Percentiles rank a stretch among this genome's conserved stretches.
Conservation (phyloP, 2,329 filamentous ascomycete genomes). For the Atkinsonella hypoxylon region DNA sequence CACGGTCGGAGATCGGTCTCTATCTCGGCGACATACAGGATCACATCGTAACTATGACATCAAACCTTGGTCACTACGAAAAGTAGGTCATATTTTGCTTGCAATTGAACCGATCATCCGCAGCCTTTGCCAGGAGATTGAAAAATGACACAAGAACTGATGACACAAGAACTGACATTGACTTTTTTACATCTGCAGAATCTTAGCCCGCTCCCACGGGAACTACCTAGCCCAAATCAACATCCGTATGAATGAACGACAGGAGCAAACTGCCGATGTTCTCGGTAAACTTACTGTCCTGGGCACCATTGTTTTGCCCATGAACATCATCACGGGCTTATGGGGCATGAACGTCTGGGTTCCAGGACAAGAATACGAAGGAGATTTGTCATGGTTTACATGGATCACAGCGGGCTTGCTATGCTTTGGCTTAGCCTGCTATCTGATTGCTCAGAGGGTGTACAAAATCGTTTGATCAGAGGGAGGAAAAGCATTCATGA, state of each 20-base stretch:
- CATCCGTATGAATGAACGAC: conserved; percentile 95
- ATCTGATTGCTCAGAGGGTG: conserved; percentile 69
- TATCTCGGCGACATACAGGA: conserved; percentile 98
- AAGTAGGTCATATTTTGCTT: conserved; percentile 46
- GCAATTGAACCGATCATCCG: neutral
- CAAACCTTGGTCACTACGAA: conserved; percentile 90
- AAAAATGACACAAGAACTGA: no score
- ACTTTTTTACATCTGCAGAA: conserved; percentile 28
- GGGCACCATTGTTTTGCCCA: conserved; percentile 91
- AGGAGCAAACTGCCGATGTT: conserved; percentile 90
- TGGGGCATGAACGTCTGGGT: conserved; percentile 99
- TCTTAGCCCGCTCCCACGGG: conserved; percentile 79
- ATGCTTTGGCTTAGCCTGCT: conserved; percentile 69
- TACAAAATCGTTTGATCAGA: conserved; percentile 58
- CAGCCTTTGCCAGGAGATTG: no score
- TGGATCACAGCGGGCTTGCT: conserved; percentile 64
- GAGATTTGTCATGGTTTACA: conserved; percentile 63
- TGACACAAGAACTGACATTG: neutral
- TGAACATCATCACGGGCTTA: conserved; percentile 97
- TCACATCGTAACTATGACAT: conserved; percentile 98
- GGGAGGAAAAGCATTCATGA: no score
- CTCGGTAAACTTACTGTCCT: conserved; percentile 90
- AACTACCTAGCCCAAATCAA: conserved; percentile 99
- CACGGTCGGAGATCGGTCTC: conserved; percentile 88
- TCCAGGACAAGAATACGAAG: conserved; percentile 75